Evolutionary conservation across 345 rosid genomes (phyloP).

Genomic region (Euphorbia tirucalli): DNA sequence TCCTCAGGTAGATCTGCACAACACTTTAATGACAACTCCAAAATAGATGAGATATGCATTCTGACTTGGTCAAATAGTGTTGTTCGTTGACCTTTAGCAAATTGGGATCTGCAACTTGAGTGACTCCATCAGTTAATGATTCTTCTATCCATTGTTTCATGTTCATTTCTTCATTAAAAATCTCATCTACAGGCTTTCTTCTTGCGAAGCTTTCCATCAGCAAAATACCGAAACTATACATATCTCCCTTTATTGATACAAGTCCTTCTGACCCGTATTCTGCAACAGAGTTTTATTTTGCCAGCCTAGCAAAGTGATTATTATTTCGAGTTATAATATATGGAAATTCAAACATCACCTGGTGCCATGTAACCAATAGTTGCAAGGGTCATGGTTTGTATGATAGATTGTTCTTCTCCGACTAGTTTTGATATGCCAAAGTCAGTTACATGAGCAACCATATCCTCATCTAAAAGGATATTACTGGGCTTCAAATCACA

Average conservation of each 20-base stretch:
- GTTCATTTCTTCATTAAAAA: not conserved
- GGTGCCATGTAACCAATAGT: slow-evolving; percentile 16
- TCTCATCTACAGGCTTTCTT: slow-evolving; percentile 1
- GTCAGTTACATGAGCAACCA: no score
- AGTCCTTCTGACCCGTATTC: not conserved
- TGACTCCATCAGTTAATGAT: not conserved
- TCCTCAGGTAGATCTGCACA: no score
- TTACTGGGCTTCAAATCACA: not conserved
- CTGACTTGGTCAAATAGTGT: no score
- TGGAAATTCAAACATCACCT: not conserved
- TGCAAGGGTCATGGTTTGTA: not conserved
- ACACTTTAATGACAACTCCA: no score
- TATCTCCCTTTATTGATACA: not conserved
- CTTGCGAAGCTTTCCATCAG: not conserved
- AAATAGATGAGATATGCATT: no score
- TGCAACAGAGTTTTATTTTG: not conserved
- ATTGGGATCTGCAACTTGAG: not conserved
- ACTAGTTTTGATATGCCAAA: not conserved
- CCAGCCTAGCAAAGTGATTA: not conserved
- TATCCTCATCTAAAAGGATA: no score
- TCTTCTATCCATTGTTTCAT: not conserved
- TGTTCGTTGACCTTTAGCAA: not conserved
- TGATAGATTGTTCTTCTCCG: not conserved
- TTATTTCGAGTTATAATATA: not conserved
- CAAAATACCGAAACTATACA: not conserved